Conservation (phyloP, 2,329 filamentous ascomycete genomes). For the Talaromyces sp. region DNA sequence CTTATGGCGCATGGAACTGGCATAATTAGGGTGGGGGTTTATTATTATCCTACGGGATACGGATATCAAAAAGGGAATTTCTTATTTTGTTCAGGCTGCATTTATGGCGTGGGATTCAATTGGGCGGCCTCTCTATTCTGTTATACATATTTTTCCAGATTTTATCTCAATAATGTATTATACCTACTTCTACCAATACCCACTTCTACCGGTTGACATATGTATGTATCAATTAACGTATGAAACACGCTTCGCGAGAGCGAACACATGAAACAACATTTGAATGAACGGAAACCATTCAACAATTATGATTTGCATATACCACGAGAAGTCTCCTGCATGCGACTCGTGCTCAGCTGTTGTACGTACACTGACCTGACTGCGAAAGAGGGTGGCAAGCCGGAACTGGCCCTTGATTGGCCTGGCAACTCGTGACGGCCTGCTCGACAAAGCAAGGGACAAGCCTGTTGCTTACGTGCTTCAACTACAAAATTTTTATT, state of each 20-base stretch:
- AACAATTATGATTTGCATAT: neutral
- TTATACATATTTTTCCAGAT: neutral
- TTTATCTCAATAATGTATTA: neutral
- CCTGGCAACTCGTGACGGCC: neutral
- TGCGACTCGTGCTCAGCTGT: neutral
- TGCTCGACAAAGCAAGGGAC: neutral
- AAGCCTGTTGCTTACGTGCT: neutral
- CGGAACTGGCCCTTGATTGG: neutral
- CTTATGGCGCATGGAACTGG: neutral
- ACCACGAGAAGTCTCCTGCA: neutral
- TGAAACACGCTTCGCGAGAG: neutral
- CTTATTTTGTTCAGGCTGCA: neutral
- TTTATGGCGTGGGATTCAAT: neutral
- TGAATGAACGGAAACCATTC: neutral
- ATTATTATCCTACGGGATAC: neutral
- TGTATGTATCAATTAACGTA: neutral
- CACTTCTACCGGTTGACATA: neutral
- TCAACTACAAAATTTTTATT: neutral
- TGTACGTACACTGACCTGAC: neutral
- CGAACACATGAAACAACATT: neutral
- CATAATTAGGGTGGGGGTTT: neutral
- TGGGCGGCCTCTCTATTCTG: neutral
- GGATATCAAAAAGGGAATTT: neutral
- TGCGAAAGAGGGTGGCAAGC: neutral
- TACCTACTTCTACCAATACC: neutral